Base-by-base conservation (phyloP, 495 filamentous ascomycete species). In the Podospora sp. region DNA sequence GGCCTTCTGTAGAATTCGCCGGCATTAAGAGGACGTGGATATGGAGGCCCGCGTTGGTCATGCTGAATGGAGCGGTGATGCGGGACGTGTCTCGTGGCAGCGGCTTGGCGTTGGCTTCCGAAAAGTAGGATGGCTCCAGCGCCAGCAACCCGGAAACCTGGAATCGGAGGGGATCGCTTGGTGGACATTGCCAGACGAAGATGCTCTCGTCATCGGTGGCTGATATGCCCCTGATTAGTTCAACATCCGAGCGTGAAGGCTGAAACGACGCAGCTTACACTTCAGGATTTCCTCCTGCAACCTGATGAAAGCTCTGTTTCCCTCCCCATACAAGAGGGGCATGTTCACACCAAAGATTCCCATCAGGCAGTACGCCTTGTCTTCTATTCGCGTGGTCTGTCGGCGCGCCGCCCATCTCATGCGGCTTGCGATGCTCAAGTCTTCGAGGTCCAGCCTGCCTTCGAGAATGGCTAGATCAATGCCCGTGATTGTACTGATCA, bases 201-300 rank as follows among this genome's bases (percentile, higher is more conserved):
- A 63, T 63, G 9, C 36, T 51, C 16, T 63, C 36, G n/a, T 63
- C 61, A 24, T 26, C 16, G 0, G 61, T 52, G 2, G 16, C 22
- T 55, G 20, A 11, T 6, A 22, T n/a, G 52, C 14, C 14, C 52
- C 16, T 12, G 52, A 20, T 55, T 9, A 22, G 52, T 2, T n/a
- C 24, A 55, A 6, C 11, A 26, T 2, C 2, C 2, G 1, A 26
- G n/a, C 21, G n/a, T 22, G 50, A 18, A 22, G 7, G 20, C 5
- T 22, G 24, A 12, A 55, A n/a, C 20, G 20, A 55, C 29, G 24
- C 20, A 9, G 11, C 56, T 33, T 22, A 59, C 56, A 16, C n/a
- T 63, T 53, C 36, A 63, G 11, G 7, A 63, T 63, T 46, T 53
- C 61, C 25, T 63, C 61, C 9, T 63, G 61, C 6, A 63, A 14